Percentiles rank a stretch among this genome's conserved stretches.
phyloP scores from a whole-genome alignment of 768 basidiomycete genomes.

The Porpolomopsis calyptriformis region DNA sequence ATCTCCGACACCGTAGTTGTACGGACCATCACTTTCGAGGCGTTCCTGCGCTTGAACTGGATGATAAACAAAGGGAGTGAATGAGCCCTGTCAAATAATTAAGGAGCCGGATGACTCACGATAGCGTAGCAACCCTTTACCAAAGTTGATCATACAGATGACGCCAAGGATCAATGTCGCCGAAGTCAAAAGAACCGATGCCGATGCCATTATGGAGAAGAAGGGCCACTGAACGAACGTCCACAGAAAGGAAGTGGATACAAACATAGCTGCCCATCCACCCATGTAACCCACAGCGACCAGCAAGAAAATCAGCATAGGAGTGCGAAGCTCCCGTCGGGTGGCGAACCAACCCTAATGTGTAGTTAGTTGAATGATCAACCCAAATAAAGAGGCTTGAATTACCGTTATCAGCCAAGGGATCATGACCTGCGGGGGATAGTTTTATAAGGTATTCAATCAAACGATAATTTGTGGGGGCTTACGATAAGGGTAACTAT shows the following conservation, averaged over 20 bases:
- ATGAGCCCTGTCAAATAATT: not conserved
- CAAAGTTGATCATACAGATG: slow-evolving; percentile 64
- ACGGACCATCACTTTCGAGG: slow-evolving; percentile 26
- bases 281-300: slow-evolving; percentile 51
- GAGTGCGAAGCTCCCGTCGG: slow-evolving; percentile 49
- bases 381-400: no score
- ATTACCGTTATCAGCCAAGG: slow-evolving; percentile 63
- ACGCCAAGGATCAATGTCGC: slow-evolving; percentile 50
- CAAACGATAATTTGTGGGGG: slow-evolving; percentile 8
- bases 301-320: slow-evolving; percentile 53
- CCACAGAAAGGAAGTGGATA: slow-evolving; percentile 64
- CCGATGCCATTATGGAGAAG: slow-evolving; percentile 52
- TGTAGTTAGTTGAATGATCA: no score
- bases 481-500: slow-evolving; percentile 52
- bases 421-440: slow-evolving; percentile 40
- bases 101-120: slow-evolving; percentile 32
- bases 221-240: slow-evolving; percentile 65
- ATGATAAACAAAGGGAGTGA: not conserved
- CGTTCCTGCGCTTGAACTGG: slow-evolving; percentile 48
- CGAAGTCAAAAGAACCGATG: slow-evolving; percentile 48
- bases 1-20: slow-evolving; percentile 18
- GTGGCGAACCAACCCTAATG: slow-evolving; percentile 66
- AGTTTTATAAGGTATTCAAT: slow-evolving; percentile 6
- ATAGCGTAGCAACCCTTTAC: slow-evolving; percentile 58
- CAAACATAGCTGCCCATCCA: slow-evolving; percentile 67